These are phyloP conservation scores for Phaffia rhodozyma DNA, from an alignment of 1,284 basidiomycete genomes.

Conservation along the genomic window DNA sequence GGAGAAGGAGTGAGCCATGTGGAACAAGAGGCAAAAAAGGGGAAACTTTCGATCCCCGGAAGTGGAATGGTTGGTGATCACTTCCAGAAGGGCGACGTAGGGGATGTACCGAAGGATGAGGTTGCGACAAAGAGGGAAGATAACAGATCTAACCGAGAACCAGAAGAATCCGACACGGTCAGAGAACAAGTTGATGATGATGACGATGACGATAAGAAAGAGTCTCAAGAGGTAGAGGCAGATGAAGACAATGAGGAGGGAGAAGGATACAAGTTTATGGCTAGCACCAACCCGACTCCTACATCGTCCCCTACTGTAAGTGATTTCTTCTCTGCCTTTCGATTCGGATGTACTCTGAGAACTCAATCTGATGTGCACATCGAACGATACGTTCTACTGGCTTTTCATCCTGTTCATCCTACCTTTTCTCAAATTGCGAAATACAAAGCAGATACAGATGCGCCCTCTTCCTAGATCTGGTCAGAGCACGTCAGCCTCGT, in stretches of 20 bases:
- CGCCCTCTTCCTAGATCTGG: slow-evolving; percentile 3
- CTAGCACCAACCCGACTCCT: slow-evolving; percentile 34
- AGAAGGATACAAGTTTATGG: background rate
- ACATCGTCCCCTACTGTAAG: slow-evolving; percentile 38
- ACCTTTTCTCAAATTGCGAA: too few species aligned
- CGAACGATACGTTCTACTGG: background rate
- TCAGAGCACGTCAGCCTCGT: slow-evolving; percentile 4
- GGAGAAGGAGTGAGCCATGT: too few species aligned
- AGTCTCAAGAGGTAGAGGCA: slow-evolving; percentile 21
- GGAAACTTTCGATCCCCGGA: background rate
- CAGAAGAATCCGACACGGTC: slow-evolving; percentile 18
- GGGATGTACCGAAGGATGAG: background rate
- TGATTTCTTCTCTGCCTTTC: background rate
- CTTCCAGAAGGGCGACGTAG: background rate
- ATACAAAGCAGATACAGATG: slow-evolving; percentile 10
- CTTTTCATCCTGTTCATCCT: background rate
- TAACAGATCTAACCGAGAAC: slow-evolving; percentile 24
- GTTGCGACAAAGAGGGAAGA: slow-evolving; percentile 17
- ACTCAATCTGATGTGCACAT: background rate
- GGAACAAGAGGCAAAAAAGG: too few species aligned
- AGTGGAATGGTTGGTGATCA: background rate
- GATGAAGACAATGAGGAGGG: slow-evolving; percentile 22
- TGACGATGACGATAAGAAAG: slow-evolving; percentile 26
- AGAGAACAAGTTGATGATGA: slow-evolving; percentile 13
- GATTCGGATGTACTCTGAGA: background rate